Base-by-base conservation (phyloP, 768 basidiomycete species). In the Serpula lacrymans region DNA sequence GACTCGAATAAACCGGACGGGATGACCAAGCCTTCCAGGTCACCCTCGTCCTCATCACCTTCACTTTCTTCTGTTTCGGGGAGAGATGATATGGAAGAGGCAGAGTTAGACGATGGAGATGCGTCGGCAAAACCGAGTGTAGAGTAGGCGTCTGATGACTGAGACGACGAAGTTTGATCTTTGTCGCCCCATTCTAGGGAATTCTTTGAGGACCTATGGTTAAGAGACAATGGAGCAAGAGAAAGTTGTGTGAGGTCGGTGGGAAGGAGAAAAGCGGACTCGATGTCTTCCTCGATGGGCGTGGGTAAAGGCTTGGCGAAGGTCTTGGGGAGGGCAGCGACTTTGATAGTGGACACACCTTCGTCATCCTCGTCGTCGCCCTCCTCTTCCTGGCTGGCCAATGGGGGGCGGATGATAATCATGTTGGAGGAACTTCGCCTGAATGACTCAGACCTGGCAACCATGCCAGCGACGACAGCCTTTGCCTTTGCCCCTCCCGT, bases 131-230 rank as follows among this genome's bases (percentile, higher is more conserved):
- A 83, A 36, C 87, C 83, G 25, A 91, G 74, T 16, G 81, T 75
- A 28, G 88, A 89, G 52, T 87, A 89, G 7, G 85, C 78, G 58
- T 91, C 89, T 17, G 88, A 91, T n/a, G 88, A 90, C 54, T 87
- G 85, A 11, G 87, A 88, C 5, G 87, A 88, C 4, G 76, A 80
- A 2, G 88, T 85, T 32, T 85, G 78, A 53, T 91, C 86, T 57
- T 78, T 86, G 64, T 90, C 88, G 22, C 84, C 75, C 86, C 88
- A 90, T 64, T 89, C 88, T 20, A 91, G 71, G 1, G 88, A 89
- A 37, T 77, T 79, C 67, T 90, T 90, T 42, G 89, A 90, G 7
- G 84, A 75, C 37, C 84, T 80, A 55, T 88, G 85, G 48, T 72
- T 78, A 14, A 88, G 77, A 22, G 85, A 78, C 41, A 82, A 67